Percentiles rank a stretch among this genome's conserved stretches.
Conservation (phyloP, 208 protist species). For the Acanthamoeba royreba region DNA sequence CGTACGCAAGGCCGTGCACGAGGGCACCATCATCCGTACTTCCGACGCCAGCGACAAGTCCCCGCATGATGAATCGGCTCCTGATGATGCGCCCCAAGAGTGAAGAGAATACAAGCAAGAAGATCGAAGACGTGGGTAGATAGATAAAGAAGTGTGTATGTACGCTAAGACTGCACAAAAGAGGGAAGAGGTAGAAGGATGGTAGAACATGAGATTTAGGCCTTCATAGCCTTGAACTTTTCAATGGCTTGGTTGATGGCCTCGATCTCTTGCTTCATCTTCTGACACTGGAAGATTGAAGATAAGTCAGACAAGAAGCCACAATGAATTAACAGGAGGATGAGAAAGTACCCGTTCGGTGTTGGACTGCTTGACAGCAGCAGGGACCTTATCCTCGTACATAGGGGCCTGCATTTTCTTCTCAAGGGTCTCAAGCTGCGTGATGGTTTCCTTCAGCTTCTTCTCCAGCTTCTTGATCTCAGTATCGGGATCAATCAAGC, state of each 20-base stretch:
- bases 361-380: conserved; percentile 35
- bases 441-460: background rate
- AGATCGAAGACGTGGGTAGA: no score
- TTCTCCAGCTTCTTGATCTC: conserved; percentile 53
- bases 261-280: conserved; percentile 51
- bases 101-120: no score
- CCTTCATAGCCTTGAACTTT: conserved; percentile 47
- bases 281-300: background rate
- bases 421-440: background rate
- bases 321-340: background rate
- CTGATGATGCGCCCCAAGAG: no score
- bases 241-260: conserved; percentile 45
- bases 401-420: conserved; percentile 8
- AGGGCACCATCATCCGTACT: no score
- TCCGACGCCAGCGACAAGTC: no score
- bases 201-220: background rate
- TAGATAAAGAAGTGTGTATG: no score
- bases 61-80: no score
- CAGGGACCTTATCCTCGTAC: conserved; percentile 49
- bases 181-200: no score
- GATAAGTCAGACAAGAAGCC: background rate
- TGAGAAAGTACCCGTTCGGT: background rate
- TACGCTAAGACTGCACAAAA: no score
- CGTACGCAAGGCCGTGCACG: conserved; percentile 13
- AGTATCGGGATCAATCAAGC: conserved; percentile 41